Percentiles rank a stretch among this genome's conserved stretches.
Evolutionary conservation across 1,284 basidiomycete species (phyloP).

Genomic region (Cryptococcus hybrid): DNA sequence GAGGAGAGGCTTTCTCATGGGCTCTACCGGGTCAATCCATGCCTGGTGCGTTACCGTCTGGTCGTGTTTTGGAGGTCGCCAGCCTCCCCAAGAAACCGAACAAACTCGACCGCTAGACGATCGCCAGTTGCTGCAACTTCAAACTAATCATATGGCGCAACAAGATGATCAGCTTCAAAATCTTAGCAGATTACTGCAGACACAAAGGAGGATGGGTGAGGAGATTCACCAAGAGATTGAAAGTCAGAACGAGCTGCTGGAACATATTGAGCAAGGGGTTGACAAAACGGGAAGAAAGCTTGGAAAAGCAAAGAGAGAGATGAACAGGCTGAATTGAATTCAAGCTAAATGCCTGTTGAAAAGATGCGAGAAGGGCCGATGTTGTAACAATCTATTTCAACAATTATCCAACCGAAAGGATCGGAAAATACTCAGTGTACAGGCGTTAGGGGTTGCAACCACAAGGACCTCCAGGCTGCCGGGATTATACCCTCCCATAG

Average conservation of each 20-base stretch:
- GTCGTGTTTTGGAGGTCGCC: constrained; percentile 66
- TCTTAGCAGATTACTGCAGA: constrained; percentile 75
- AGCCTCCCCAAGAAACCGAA: constrained; percentile 71
- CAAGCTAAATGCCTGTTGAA: too few species aligned
- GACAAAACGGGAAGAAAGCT: constrained; percentile 75
- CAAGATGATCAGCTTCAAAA: constrained; percentile 81
- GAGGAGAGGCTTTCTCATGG: neutral
- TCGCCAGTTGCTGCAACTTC: constrained; percentile 72
- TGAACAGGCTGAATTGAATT: constrained; percentile 57
- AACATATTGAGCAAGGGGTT: constrained; percentile 71
- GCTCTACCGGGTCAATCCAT: neutral
- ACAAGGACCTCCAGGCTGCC: too few species aligned
- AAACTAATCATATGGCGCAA: constrained; percentile 72
- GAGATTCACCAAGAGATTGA: constrained; percentile 82
- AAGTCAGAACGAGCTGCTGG: constrained; percentile 82
- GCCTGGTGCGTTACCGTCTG: constrained; percentile 5
- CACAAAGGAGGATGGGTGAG: constrained; percentile 81
- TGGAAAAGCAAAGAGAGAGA: constrained; percentile 70
- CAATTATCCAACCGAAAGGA: too few species aligned
- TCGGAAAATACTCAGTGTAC: too few species aligned
- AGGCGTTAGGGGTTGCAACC: too few species aligned
- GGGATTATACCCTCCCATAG: too few species aligned
- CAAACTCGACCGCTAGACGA: constrained; percentile 84
- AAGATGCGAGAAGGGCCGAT: too few species aligned
- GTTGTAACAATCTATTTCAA: too few species aligned